phyloP scores from a whole-genome alignment of 768 basidiomycete species.

The Baorangia bicolor region DNA sequence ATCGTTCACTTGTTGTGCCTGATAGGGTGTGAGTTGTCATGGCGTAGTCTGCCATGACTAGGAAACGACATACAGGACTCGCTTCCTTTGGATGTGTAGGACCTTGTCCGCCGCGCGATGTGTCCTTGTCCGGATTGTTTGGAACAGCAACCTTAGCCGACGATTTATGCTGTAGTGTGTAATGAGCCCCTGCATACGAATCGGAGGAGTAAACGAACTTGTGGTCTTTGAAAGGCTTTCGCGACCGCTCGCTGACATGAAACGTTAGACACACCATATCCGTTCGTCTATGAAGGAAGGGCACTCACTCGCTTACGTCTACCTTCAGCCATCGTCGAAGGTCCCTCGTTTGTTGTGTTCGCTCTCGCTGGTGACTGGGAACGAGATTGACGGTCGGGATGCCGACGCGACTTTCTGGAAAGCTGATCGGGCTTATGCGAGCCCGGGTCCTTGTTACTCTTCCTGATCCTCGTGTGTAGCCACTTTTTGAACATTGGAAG shows the following conservation, averaged over 20 bases:
- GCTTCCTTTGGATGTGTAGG: background rate
- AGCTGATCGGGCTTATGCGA: background rate
- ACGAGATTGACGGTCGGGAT: background rate
- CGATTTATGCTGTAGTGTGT: background rate
- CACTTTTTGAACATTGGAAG: too few relatives aligned
- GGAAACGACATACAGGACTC: background rate
- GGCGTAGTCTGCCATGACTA: background rate
- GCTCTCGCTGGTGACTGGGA: background rate
- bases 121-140: background rate
- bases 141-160: background rate
- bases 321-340: background rate
- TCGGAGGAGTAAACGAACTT: background rate
- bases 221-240: background rate
- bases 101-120: background rate
- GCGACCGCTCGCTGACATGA: background rate
- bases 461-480: too few relatives aligned
- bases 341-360: background rate
- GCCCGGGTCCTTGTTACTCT: background rate
- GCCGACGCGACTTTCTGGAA: background rate
- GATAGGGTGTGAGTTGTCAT: background rate
- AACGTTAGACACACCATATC: background rate
- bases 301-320: background rate
- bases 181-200: background rate
- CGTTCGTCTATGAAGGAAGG: background rate
- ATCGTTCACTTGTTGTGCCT: background rate